Percentiles rank a stretch among this genome's conserved stretches.
Conservation (phyloP, 768 basidiomycete species). For the Kondoa subrosea region DNA sequence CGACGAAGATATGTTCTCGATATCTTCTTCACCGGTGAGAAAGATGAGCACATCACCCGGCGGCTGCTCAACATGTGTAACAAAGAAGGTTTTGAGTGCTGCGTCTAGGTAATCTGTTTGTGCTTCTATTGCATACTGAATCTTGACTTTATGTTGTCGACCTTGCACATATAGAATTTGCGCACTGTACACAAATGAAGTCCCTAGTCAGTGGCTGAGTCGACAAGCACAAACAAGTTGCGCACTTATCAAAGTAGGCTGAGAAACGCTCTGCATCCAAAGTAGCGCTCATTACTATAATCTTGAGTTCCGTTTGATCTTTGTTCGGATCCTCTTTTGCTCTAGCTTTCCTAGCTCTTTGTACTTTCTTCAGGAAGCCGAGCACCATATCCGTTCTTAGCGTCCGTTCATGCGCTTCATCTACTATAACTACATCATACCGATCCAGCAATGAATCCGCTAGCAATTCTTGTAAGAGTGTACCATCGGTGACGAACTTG, state of each 20-base stretch:
- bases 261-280: conserved; percentile 90
- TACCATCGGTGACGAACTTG: conserved; percentile 95
- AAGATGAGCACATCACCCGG: conserved; percentile 85
- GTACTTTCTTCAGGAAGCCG: conserved; percentile 70
- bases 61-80: conserved; percentile 65
- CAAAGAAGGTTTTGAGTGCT: conserved; percentile 81
- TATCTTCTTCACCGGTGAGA: conserved; percentile 89
- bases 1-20: conserved; percentile 65
- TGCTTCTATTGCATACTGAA: conserved; percentile 56
- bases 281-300: conserved; percentile 95
- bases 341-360: conserved; percentile 43
- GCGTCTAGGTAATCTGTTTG: conserved; percentile 74
- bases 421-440: conserved; percentile 79
- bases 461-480: conserved; percentile 84
- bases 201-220: neutral
- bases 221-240: conserved; percentile 13
- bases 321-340: conserved; percentile 30
- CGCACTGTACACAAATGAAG: conserved; percentile 45
- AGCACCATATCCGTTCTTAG: conserved; percentile 86
- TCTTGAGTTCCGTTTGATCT: conserved; percentile 53
- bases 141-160: conserved; percentile 75
- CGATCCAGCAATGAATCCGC: conserved; percentile 55
- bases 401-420: conserved; percentile 94
- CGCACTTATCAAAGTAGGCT: conserved; percentile 65
- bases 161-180: conserved; percentile 82